A percentile compares a stretch with the other conserved stretches of the same genome.
Evolutionary conservation across 2,329 filamentous ascomycete species (phyloP).

Genomic region (Beauveria medogensis): DNA sequence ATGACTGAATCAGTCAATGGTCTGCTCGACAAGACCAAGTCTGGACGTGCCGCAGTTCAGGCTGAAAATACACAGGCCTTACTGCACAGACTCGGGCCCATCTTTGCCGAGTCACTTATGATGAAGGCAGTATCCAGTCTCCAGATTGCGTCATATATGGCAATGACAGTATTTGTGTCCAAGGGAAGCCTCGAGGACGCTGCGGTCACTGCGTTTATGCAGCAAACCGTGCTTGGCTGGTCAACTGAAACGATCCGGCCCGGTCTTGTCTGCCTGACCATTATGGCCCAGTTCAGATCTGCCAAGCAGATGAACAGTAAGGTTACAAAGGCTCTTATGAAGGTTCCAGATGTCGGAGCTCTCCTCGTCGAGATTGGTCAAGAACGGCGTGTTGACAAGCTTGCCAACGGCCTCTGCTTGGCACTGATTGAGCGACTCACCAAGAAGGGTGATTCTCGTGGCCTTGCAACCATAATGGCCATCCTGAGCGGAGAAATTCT

Average conservation of each 20-base stretch:
- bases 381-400: constrained; percentile 60
- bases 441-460: constrained; percentile 50
- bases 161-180: constrained; percentile 74
- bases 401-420: constrained; percentile 64
- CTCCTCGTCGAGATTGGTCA: constrained; percentile 54
- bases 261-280: constrained; percentile 70
- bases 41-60: constrained; percentile 68
- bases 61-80: constrained; percentile 75
- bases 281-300: constrained; percentile 73
- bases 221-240: constrained; percentile 74
- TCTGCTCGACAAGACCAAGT: constrained; percentile 69
- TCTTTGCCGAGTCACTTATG: constrained; percentile 70
- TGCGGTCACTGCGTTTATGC: constrained; percentile 81
- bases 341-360: constrained; percentile 50
- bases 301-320: constrained; percentile 60
- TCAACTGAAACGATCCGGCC: constrained; percentile 62
- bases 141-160: constrained; percentile 85
- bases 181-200: constrained; percentile 74
- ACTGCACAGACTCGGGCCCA: constrained; percentile 54
- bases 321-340: constrained; percentile 61
- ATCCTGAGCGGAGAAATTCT: constrained; percentile 54
- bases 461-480: constrained; percentile 51
- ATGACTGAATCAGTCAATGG: constrained; percentile 78
- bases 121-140: constrained; percentile 70
- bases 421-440: constrained; percentile 54